Percentiles rank a stretch among this genome's conserved stretches.
Conservation (phyloP, 768 basidiomycete species). For the Candolleomyces eurysporus region DNA sequence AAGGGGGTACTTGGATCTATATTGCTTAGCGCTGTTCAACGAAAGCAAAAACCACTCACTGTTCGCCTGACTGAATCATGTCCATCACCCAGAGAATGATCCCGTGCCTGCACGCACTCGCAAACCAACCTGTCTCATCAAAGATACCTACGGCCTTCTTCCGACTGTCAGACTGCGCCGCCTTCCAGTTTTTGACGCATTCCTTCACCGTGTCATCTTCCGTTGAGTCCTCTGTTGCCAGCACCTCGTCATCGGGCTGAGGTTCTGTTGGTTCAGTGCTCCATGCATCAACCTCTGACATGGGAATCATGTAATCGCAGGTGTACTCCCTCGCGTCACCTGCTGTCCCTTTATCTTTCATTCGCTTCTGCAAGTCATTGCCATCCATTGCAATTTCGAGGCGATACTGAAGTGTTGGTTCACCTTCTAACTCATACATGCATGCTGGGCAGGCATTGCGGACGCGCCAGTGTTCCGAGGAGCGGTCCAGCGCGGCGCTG, state of each 20-base stretch:
- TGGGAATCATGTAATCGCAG: background rate
- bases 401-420: slow-evolving; percentile 15
- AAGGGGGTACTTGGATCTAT: slow-evolving; percentile 26
- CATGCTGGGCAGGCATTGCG: slow-evolving; percentile 19
- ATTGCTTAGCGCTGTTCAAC: slow-evolving; percentile 5
- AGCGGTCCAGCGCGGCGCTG: slow-evolving; percentile 16
- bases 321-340: background rate
- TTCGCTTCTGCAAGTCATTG: slow-evolving; percentile 27
- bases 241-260: too few relatives aligned
- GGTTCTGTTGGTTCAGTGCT: background rate
- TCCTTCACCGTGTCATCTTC: too few relatives aligned
- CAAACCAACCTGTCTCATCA: too few relatives aligned
- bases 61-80: slow-evolving; percentile 22
- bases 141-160: slow-evolving; percentile 27
- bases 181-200: background rate
- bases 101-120: slow-evolving; percentile 28
- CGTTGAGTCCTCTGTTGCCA: too few relatives aligned
- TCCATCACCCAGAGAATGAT: slow-evolving; percentile 21
- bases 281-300: background rate
- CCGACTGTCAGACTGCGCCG: slow-evolving; percentile 9
- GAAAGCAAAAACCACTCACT: slow-evolving; percentile 2
- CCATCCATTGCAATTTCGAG: slow-evolving; percentile 24
- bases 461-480: slow-evolving; percentile 15
- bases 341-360: background rate
- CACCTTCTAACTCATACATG: slow-evolving; percentile 22